Evolutionary conservation across 2,329 filamentous ascomycete species (phyloP).

Genomic region (Penicillium expansum): DNA sequence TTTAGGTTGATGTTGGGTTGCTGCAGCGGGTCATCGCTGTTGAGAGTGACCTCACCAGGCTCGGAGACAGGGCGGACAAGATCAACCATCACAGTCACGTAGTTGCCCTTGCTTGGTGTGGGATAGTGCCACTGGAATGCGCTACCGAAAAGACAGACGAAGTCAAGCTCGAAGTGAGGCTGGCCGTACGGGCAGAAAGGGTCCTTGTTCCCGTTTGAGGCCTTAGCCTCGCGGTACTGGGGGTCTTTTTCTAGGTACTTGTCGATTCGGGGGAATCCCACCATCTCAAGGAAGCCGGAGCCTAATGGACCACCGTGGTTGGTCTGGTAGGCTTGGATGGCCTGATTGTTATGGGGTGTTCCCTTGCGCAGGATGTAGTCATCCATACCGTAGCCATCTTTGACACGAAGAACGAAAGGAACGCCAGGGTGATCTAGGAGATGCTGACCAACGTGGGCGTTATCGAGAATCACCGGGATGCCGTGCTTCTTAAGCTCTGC

Average conservation of each 20-base stretch:
- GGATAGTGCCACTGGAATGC: slow-evolving; percentile 53
- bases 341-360: slow-evolving; percentile 27
- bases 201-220: slow-evolving; percentile 44
- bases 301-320: slow-evolving; percentile 43
- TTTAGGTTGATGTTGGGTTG: slow-evolving; percentile 47
- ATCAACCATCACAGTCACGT: slow-evolving; percentile 58
- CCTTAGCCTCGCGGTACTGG: slow-evolving; percentile 48
- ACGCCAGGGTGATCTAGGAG: slow-evolving; percentile 43
- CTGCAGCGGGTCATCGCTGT: slow-evolving; percentile 38
- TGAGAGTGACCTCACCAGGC: slow-evolving; percentile 39
- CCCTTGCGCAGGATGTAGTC: slow-evolving; percentile 41
- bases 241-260: slow-evolving; percentile 49
- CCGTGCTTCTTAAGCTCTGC: slow-evolving; percentile 38
- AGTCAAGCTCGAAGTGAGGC: slow-evolving; percentile 63
- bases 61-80: slow-evolving; percentile 50
- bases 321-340: slow-evolving; percentile 38
- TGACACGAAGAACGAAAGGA: slow-evolving; percentile 43
- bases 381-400: slow-evolving; percentile 45
- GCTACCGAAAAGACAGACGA: slow-evolving; percentile 57
- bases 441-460: slow-evolving; percentile 32
- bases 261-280: slow-evolving; percentile 61
- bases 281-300: slow-evolving; percentile 50
- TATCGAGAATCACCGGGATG: slow-evolving; percentile 34
- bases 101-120: slow-evolving; percentile 45
- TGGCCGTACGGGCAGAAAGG: slow-evolving; percentile 57